Conservation (phyloP, 1,284 basidiomycete species). For the Erythrobasidium hasegawianum region DNA sequence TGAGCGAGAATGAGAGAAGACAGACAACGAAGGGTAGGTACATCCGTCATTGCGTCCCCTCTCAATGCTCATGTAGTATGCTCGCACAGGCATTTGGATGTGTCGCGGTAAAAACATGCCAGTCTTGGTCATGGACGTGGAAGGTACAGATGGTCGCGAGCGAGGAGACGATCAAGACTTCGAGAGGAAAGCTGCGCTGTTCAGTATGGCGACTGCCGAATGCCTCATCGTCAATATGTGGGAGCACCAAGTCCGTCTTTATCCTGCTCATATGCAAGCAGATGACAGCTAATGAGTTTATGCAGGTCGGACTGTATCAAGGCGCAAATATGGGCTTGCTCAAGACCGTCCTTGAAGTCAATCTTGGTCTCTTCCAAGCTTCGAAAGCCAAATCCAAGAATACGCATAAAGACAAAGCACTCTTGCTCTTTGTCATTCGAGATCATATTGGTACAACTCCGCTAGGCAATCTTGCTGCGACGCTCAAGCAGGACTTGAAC, state of each 20-base stretch:
- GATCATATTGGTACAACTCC: conserved; percentile 94
- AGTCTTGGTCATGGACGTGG: conserved; percentile 98
- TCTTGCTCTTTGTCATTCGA: conserved; percentile 95
- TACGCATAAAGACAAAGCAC: conserved; percentile 67
- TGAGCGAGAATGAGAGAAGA: conserved; percentile 87
- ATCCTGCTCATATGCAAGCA: too few relatives aligned
- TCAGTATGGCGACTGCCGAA: conserved; percentile 93
- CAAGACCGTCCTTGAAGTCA: conserved; percentile 99
- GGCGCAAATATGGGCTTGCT: conserved; percentile 98
- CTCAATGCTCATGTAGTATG: not conserved
- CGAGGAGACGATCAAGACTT: conserved; percentile 99
- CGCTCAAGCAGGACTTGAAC: conserved; percentile 79
- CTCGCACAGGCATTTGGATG: conserved; percentile 93
- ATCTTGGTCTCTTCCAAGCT: conserved; percentile 75
- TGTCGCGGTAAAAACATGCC: conserved; percentile 81
- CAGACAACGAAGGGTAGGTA: conserved; percentile 90
- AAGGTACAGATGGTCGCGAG: conserved; percentile 97
- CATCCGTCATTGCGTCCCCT: too few relatives aligned
- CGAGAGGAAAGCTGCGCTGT: conserved; percentile 95
- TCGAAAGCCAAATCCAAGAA: conserved; percentile 17
- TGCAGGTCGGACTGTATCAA: conserved; percentile 60
- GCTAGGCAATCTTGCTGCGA: conserved; percentile 78
- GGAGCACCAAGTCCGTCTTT: conserved; percentile 94
- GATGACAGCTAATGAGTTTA: not conserved
- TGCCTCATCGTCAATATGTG: conserved; percentile 94